phyloP scores from a whole-genome alignment of 192 early-diverging fungal genomes.

The Allomyces javanicus region DNA sequence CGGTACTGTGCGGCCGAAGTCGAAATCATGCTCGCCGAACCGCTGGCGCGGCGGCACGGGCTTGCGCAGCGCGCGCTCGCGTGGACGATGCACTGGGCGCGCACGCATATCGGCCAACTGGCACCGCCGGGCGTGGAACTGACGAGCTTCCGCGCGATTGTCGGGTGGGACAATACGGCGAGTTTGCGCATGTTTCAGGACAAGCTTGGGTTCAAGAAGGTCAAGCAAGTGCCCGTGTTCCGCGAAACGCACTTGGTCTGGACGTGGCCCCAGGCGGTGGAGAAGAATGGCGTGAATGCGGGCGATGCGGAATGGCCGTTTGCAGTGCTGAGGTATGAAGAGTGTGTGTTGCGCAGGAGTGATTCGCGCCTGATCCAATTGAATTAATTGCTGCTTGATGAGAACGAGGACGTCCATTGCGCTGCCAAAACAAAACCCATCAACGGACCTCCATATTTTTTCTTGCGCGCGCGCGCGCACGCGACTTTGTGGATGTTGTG shows the following conservation, averaged over 20 bases:
- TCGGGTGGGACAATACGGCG: not conserved
- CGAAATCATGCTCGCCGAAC: conserved; percentile 82
- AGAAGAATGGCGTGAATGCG: not conserved
- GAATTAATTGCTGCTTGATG: too few relatives aligned
- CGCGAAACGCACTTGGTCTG: not conserved
- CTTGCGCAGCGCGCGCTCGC: not conserved
- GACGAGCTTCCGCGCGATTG: not conserved
- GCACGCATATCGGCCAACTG: not conserved
- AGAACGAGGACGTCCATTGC: too few relatives aligned
- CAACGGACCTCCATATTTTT: too few relatives aligned
- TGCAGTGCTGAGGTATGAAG: too few relatives aligned
- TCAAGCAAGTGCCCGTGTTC: not conserved
- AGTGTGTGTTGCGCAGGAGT: too few relatives aligned
- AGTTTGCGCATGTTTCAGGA: not conserved
- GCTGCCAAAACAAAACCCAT: too few relatives aligned
- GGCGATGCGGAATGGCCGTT: not conserved
- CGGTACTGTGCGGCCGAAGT: conserved; percentile 40
- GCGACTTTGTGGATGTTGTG: too few relatives aligned
- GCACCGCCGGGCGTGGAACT: not conserved
- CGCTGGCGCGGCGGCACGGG: not conserved
- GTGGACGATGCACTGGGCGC: not conserved
- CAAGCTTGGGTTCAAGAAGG: not conserved
- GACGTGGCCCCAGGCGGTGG: not conserved
- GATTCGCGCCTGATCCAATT: too few relatives aligned
- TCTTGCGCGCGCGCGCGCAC: too few relatives aligned